Evolutionary conservation across 75 land plant species (phyloP), one percentile per base, ranked within the genome.

Genomic region (Cunninghamia lanceolata): DNA sequence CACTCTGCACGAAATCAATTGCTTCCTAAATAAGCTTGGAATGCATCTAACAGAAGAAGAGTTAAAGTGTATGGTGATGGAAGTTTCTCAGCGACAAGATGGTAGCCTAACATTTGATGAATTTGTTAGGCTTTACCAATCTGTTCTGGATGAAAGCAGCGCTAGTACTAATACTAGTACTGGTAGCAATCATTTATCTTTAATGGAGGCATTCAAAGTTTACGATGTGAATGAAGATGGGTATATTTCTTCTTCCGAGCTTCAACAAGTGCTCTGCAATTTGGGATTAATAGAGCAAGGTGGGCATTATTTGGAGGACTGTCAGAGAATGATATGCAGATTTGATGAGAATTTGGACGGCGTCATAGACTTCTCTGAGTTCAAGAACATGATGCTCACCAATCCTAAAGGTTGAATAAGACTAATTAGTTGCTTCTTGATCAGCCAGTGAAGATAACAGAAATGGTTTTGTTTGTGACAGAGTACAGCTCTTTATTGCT

Each of bases 181-280:
- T n/a, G n/a, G n/a, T n/a, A n/a, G n/a, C n/a, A n/a, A n/a, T n/a
- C n/a, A 45, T 45, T 45, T 45, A 45, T 45, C 46, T 8, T 8
- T 92, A 45, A 38, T 42, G 56, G 87, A 88, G 74, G 94, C 92
- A 1, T 94, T 94, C 47, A 86, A 88, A 68, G 89, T 94, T 36
- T 92, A 91, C 36, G 94, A 94, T 73, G 15, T 86, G 84, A 87
- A 94, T 73, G 88, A 88, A 0, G 94, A 92, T 82, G 95, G 95
- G 15, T 89, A 87, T 89, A 92, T 94, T 73, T 85, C 90, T 6
- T 77, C 90, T 40, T 81, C 78, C 0, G 95, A 94, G 93, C 89
- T 94, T 13, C 52, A 89, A 34, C 83, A 50, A 43, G 95, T 91
- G 43, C 79, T 94, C 52, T 8, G 75, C 3, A 88, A 71, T 34